A percentile compares a stretch with the other conserved stretches of the same genome.
phyloP scores from a whole-genome alignment of 805 yeast genomes.

The Millerago galiae region DNA sequence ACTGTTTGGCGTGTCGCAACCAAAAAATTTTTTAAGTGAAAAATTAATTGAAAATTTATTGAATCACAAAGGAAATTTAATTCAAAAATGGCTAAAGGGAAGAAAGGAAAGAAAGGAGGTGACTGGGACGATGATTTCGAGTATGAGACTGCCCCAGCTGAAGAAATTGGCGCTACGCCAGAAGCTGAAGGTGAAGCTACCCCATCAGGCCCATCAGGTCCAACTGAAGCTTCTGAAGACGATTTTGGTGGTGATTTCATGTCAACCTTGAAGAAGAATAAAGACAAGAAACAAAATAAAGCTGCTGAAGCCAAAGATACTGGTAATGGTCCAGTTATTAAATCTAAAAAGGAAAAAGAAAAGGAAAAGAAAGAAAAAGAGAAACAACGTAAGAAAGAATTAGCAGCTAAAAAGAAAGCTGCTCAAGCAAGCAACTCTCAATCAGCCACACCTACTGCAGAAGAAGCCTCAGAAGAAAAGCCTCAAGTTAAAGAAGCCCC shows the following conservation, averaged over 20 bases:
- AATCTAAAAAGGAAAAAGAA: constrained; percentile 90
- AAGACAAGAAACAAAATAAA: constrained; percentile 65
- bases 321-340: constrained; percentile 61
- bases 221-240: constrained; percentile 29
- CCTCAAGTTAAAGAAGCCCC: constrained; percentile 19
- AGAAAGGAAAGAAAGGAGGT: constrained; percentile 60
- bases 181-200: constrained; percentile 19
- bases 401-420: constrained; percentile 79
- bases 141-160: constrained; percentile 42
- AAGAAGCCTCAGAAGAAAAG: constrained; percentile 20
- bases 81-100: constrained; percentile 36
- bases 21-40: constrained; percentile 1
- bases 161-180: constrained; percentile 44
- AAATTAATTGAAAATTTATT: background rate
- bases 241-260: constrained; percentile 64
- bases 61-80: background rate
- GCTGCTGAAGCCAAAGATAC: constrained; percentile 48
- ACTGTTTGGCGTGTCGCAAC: background rate
- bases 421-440: constrained; percentile 28
- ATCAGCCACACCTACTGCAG: constrained; percentile 4
- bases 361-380: constrained; percentile 92
- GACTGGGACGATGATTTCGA: constrained; percentile 79
- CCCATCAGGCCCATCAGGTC: constrained; percentile 22
- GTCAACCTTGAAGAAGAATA: constrained; percentile 74
- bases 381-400: constrained; percentile 85